Evolutionary conservation across 768 basidiomycete species (phyloP).

Genomic region (Boletus vinaceobasis): DNA sequence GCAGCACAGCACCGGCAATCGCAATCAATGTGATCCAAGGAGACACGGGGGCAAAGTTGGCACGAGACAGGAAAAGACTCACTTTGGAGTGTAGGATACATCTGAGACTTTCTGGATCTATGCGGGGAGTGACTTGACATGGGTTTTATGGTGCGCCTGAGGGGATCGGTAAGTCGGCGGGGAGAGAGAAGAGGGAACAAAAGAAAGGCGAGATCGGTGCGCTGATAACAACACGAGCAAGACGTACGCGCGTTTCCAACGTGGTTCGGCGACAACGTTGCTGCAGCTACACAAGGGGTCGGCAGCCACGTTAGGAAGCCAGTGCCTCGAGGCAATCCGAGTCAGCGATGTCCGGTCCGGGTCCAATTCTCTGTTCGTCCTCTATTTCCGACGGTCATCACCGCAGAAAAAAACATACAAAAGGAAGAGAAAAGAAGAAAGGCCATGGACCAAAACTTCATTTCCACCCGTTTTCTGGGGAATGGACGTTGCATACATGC

Average conservation of each 20-base stretch:
- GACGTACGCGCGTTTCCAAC: conserved; percentile 62
- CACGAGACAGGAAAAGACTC: conserved; percentile 23
- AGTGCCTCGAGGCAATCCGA: conserved; percentile 35
- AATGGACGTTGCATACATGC: neutral
- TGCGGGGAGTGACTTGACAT: conserved; percentile 64
- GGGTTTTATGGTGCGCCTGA: conserved; percentile 13
- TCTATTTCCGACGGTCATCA: conserved; percentile 4
- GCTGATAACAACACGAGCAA: conserved; percentile 26
- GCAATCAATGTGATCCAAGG: neutral
- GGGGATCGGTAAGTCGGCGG: neutral
- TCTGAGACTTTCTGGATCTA: conserved; percentile 52
- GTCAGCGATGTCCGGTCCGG: neutral
- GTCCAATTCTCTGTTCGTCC: neutral
- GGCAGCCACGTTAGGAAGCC: conserved; percentile 50
- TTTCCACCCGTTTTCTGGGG: neutral
- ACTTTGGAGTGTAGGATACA: conserved; percentile 50
- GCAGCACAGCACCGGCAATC: neutral
- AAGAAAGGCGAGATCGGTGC: conserved; percentile 32
- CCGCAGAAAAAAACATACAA: neutral
- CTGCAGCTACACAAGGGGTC: conserved; percentile 30
- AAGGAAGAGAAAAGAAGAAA: neutral
- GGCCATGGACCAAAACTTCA: neutral
- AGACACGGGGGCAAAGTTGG: neutral
- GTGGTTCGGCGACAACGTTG: conserved; percentile 45
- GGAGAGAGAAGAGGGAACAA: conserved; percentile 22